Evolutionary conservation across 1,139 yeast species (phyloP).

Genomic region (Kodamaea sp.): DNA sequence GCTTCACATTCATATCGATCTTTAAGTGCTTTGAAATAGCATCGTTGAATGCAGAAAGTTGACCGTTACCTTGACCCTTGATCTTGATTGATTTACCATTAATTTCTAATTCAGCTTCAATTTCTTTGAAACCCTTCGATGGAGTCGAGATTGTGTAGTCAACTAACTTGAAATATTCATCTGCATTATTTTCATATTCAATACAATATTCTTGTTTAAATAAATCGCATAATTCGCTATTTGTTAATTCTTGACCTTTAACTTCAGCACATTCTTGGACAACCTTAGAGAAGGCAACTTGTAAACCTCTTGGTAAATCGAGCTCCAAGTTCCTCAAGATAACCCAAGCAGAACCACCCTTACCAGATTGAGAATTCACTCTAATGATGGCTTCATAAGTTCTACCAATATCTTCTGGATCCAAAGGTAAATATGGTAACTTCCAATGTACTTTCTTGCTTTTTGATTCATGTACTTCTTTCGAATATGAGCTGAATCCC

Average conservation of each 20-base stretch:
- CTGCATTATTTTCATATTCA: slow-evolving; percentile 42
- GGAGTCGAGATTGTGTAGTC: slow-evolving; percentile 48
- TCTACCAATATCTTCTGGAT: slow-evolving; percentile 94
- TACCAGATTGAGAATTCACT: slow-evolving; percentile 97
- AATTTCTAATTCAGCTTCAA: slow-evolving; percentile 38
- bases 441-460: slow-evolving; percentile 58
- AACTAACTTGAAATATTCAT: slow-evolving; percentile 40
- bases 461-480: slow-evolving; percentile 22
- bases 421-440: slow-evolving; percentile 92
- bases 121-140: slow-evolving; percentile 19
- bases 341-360: slow-evolving; percentile 99
- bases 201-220: slow-evolving; percentile 72
- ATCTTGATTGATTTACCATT: slow-evolving; percentile 49
- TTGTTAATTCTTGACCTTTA: slow-evolving; percentile 79
- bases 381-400: slow-evolving; percentile 96
- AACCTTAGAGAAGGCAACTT: slow-evolving; percentile 79
- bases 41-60: slow-evolving; percentile 83
- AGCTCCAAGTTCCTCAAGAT: slow-evolving; percentile 82
- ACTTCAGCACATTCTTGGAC: slow-evolving; percentile 82
- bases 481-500: slow-evolving; percentile 68
- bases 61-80: slow-evolving; percentile 87
- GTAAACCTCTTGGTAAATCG: slow-evolving; percentile 89
- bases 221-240: slow-evolving; percentile 70
- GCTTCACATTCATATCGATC: slow-evolving; percentile 63
- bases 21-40: slow-evolving; percentile 63